phyloP scores from a whole-genome alignment of 1,284 basidiomycete species.

The Austropuccinia psidii region DNA sequence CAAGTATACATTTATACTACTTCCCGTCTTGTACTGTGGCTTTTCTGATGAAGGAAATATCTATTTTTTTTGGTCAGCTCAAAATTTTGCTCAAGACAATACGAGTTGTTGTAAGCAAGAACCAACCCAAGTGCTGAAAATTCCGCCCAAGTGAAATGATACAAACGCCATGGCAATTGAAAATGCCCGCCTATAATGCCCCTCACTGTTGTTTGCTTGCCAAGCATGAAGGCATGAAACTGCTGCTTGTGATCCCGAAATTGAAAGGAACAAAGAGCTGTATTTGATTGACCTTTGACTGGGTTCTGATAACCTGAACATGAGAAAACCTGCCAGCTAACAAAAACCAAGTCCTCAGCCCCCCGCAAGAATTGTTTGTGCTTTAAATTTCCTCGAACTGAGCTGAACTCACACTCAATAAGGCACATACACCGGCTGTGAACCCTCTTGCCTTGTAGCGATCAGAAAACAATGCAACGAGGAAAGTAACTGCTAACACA shows the following conservation, averaged over 20 bases:
- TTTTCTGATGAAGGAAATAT: neutral
- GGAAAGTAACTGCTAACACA: neutral
- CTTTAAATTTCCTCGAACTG: neutral
- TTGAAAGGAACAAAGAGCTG: slow-evolving; percentile 9
- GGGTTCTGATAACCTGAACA: neutral
- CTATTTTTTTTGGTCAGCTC: neutral
- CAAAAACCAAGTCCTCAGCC: neutral
- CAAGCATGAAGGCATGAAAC: neutral
- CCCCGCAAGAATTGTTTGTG: neutral
- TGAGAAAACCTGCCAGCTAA: slow-evolving; percentile 4
- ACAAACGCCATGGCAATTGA: slow-evolving; percentile 6
- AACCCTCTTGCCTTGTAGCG: neutral
- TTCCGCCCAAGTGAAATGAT: neutral
- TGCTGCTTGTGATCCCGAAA: neutral
- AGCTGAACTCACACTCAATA: neutral
- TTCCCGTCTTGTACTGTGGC: neutral
- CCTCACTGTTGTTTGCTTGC: slow-evolving; percentile 11
- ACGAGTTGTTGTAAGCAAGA: neutral
- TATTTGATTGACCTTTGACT: neutral
- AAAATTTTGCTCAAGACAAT: no score
- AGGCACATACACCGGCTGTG: neutral
- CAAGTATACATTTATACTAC: neutral
- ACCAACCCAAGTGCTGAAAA: slow-evolving; percentile 18
- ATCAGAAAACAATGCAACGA: slow-evolving; percentile 10
- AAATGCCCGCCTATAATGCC: neutral